Evolutionary conservation across 331 rosid genomes (phyloP).

Genomic region (Telfairia occidentalis): DNA sequence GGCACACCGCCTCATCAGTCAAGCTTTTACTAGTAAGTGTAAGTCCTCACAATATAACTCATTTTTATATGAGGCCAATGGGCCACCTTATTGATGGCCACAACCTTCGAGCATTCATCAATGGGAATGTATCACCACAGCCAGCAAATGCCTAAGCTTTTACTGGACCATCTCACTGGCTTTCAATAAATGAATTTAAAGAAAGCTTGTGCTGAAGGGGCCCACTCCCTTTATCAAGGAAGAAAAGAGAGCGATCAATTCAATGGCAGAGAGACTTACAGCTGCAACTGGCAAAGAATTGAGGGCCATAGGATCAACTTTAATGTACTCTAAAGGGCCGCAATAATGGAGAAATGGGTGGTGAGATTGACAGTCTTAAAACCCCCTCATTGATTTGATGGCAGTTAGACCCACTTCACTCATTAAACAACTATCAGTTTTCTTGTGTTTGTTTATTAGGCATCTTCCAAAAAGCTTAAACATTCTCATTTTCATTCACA

Average conservation of each 20-base stretch:
- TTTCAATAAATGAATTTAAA: background rate
- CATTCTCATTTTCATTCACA: background rate
- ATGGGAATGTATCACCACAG: background rate
- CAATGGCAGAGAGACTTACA: background rate
- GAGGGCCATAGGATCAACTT: constrained; percentile 3
- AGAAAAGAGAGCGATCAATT: background rate
- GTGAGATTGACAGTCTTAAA: background rate
- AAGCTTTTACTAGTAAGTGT: background rate
- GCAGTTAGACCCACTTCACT: constrained; percentile 3
- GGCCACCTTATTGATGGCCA: background rate
- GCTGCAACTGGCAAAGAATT: constrained; percentile 1
- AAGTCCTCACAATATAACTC: background rate
- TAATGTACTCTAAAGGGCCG: background rate
- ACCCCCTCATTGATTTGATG: background rate
- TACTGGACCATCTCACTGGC: background rate
- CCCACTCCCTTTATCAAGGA: background rate
- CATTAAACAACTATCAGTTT: background rate
- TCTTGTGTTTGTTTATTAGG: background rate
- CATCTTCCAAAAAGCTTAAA: background rate
- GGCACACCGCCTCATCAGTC: background rate
- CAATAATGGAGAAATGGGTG: background rate
- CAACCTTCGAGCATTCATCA: background rate
- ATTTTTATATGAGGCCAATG: background rate
- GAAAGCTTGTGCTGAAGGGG: background rate
- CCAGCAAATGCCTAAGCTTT: background rate